Evolutionary conservation across 139 green algal species (phyloP).

Genomic region (Chlamydomonas sp.): DNA sequence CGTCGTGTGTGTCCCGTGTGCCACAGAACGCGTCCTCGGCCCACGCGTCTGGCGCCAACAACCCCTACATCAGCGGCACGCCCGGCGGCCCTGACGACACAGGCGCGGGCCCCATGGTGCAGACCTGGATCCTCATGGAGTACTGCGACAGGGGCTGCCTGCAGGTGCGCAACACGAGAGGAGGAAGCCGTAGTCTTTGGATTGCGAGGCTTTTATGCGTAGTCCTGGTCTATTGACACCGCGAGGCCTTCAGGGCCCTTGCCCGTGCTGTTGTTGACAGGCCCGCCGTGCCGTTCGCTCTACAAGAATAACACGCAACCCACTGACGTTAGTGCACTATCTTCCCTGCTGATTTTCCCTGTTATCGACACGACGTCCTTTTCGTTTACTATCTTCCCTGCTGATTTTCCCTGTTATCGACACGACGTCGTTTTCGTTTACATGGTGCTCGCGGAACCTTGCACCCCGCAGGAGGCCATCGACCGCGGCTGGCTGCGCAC

Average conservation of each 20-base stretch:
- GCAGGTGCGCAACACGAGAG: neutral
- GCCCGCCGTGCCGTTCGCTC: no score
- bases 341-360: neutral
- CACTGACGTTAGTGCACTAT: neutral
- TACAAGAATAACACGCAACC: no score
- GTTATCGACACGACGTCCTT: neutral
- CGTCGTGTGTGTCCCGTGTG: no score
- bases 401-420: neutral
- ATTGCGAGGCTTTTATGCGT: no score
- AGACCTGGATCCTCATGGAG: slow-evolving; percentile 47
- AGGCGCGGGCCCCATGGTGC: slow-evolving; percentile 2
- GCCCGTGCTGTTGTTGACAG: no score
- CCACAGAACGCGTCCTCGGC: neutral
- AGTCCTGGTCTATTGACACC: no score
- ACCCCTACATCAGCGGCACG: neutral
- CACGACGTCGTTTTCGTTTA: neutral
- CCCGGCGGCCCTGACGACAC: neutral
- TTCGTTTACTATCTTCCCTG: no score
- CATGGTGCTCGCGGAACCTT: neutral
- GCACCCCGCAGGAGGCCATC: slow-evolving; percentile 42
- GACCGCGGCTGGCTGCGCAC: slow-evolving; percentile 56
- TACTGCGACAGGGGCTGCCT: slow-evolving; percentile 40
- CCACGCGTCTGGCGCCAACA: neutral
- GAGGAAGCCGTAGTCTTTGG: no score
- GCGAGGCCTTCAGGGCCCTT: no score